Evolutionary conservation across 805 yeast genomes (phyloP).

Genomic region (Nakazawaea ernobii): DNA sequence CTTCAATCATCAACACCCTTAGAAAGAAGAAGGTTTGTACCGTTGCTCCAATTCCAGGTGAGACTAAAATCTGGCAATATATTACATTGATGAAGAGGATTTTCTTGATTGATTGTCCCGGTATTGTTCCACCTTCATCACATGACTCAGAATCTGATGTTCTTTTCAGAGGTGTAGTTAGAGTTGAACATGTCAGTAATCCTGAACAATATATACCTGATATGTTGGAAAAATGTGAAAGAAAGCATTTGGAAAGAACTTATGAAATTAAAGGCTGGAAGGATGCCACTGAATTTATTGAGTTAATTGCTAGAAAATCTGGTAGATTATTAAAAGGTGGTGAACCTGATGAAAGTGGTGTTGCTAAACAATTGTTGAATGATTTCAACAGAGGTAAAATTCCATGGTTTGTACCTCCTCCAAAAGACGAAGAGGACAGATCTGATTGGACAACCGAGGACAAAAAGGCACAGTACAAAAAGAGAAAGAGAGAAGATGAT

Average conservation of each 20-base stretch:
- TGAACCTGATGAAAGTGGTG: constrained; percentile 94
- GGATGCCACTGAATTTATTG: constrained; percentile 73
- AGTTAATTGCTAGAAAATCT: constrained; percentile 84
- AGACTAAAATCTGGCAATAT: constrained; percentile 98
- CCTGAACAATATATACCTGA: constrained; percentile 96
- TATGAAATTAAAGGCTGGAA: constrained; percentile 93
- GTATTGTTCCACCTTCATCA: constrained; percentile 93
- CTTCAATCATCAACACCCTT: constrained; percentile 89
- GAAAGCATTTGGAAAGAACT: constrained; percentile 89
- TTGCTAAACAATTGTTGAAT: constrained; percentile 82
- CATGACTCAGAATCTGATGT: constrained; percentile 91
- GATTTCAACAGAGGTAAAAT: constrained; percentile 97
- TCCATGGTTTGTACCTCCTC: constrained; percentile 97
- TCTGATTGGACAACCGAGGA: constrained; percentile 40
- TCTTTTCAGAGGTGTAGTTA: constrained; percentile 91
- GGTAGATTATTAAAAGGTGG: constrained; percentile 96
- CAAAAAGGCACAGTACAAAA: constrained; percentile 41
- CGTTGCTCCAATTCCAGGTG: constrained; percentile 99
- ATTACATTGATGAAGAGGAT: constrained; percentile 95
- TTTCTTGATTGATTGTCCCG: constrained; percentile 96
- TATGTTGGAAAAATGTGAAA: constrained; percentile 76
- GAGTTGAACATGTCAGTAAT: constrained; percentile 94
- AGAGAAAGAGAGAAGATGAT: constrained; percentile 45
- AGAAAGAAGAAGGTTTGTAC: constrained; percentile 93
- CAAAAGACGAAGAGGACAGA: constrained; percentile 57